Conservation (phyloP, 352 stramenopile species). For the Phytophthora quininea region DNA sequence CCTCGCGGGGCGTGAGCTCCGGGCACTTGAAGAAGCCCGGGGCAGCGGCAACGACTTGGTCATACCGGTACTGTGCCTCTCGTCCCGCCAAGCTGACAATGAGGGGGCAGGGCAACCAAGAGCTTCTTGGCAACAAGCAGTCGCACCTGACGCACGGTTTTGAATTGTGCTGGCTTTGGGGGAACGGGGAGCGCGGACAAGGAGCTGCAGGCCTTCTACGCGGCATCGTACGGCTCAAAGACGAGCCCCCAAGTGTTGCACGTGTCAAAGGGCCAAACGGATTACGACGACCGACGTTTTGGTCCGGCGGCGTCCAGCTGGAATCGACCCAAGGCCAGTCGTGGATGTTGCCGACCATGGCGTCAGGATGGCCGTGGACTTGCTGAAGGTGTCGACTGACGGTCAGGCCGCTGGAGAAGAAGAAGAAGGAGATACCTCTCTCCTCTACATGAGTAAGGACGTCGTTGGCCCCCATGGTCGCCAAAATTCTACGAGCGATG, state of each 20-base stretch:
- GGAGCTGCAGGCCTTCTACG: constrained; percentile 30
- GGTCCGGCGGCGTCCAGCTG: neutral
- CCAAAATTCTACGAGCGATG: neutral
- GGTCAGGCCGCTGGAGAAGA: neutral
- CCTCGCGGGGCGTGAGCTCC: constrained; percentile 54
- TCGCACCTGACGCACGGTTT: constrained; percentile 5
- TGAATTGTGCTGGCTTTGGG: constrained; percentile 27
- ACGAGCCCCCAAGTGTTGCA: constrained; percentile 24
- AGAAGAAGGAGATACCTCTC: neutral
- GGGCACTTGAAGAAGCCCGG: constrained; percentile 66
- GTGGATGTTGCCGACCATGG: neutral
- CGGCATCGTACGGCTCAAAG: constrained; percentile 29
- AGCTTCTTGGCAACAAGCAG: too few relatives aligned
- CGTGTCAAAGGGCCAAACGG: constrained; percentile 4
- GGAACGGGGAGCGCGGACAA: constrained; percentile 28
- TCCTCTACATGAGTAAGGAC: neutral
- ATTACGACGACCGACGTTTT: neutral
- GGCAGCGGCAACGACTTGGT: constrained; percentile 53
- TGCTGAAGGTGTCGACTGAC: neutral
- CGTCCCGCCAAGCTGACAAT: constrained; percentile 1
- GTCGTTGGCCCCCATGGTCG: neutral
- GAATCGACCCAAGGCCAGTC: neutral
- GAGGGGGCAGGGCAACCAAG: neutral
- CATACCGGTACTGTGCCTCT: constrained; percentile 18
- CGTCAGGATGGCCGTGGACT: neutral